Base-by-base conservation (phyloP, 805 yeast genomes). In the Candida caryicola region DNA sequence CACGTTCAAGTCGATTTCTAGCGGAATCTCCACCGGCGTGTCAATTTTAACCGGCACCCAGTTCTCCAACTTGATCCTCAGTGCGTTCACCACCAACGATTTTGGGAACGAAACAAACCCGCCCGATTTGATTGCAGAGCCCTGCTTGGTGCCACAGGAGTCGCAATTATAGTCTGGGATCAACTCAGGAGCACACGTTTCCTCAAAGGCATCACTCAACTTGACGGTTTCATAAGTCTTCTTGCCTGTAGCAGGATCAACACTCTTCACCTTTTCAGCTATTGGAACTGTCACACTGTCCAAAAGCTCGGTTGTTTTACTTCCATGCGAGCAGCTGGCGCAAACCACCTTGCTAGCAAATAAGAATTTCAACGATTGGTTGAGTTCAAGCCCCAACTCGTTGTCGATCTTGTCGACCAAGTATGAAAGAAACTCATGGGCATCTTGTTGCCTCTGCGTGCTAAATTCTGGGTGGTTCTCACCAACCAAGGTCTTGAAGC, bases 381-480 rank as follows among this genome's bases (percentile, higher is more conserved):
- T 74, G 1, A 87, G 80, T 18, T 66, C 64, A 10, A 47, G 45
- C 5, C 59, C 60, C 21, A 74, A 62, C 34, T 67, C 58, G 4
- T 58, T 56, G 45, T 84, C 90, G 18, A 89, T 59, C 45, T 77
- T 73, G 39, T 82, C 84, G 19, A 81, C 53, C 6, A 91, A 59
- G 55, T 80, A 84, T 4, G 77, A 62, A 61, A 89, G 75, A 55
- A 89, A 93, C 59, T 93, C 99, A 67, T 81, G 85, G 0, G 98
- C 93, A 66, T 93, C 99, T 59, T 93, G 99, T 57, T 93, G 99
- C 49, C 81, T 78, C 73, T 82, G 85, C 0, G 95, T 81, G 31
- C 81, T 71, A 51, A 93, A 93, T 53, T 93, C 99, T 13, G 71
- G 70, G 58, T 93, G 95, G 26, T 78, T 77, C 35, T 74, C 74